Conservation (phyloP, 1,284 basidiomycete species). For the Cutaneotrichosporon cyanovorans region DNA sequence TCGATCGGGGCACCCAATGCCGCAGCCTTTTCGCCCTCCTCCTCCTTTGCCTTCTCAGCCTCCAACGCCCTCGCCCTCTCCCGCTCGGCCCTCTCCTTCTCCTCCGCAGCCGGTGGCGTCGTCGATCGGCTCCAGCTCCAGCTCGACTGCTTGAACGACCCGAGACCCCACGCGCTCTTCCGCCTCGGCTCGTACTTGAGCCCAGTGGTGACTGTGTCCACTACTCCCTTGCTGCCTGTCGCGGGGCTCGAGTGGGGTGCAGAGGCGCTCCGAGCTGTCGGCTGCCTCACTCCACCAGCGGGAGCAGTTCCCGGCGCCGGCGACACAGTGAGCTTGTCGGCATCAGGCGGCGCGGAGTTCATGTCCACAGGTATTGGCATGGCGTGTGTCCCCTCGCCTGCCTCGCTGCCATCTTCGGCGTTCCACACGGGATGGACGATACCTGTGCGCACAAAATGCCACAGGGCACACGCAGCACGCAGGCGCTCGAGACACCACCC, state of each 20-base stretch:
- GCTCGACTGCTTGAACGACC: slow-evolving; percentile 1
- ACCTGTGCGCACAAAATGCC: slow-evolving; percentile 76
- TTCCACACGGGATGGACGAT: slow-evolving; percentile 80
- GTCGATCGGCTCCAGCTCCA: slow-evolving; percentile 5
- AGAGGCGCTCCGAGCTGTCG: not conserved
- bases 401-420: slow-evolving; percentile 53
- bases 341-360: slow-evolving; percentile 6
- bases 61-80: not conserved
- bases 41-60: not conserved
- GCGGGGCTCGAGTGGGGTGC: slow-evolving; percentile 1
- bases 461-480: slow-evolving; percentile 79
- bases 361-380: slow-evolving; percentile 2
- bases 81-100: not conserved
- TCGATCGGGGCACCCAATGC: slow-evolving; percentile 1
- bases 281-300: not conserved
- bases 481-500: slow-evolving; percentile 54
- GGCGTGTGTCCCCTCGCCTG: not conserved
- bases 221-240: too few relatives aligned
- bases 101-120: not conserved
- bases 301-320: too few relatives aligned
- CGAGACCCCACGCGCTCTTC: slow-evolving; percentile 13
- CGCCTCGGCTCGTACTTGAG: not conserved
- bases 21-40: not conserved
- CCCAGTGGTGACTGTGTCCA: too few relatives aligned
- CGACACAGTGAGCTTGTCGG: slow-evolving; percentile 11